phyloP scores from a whole-genome alignment of 2,329 filamentous ascomycete species.

The Sporothrix inflata region DNA sequence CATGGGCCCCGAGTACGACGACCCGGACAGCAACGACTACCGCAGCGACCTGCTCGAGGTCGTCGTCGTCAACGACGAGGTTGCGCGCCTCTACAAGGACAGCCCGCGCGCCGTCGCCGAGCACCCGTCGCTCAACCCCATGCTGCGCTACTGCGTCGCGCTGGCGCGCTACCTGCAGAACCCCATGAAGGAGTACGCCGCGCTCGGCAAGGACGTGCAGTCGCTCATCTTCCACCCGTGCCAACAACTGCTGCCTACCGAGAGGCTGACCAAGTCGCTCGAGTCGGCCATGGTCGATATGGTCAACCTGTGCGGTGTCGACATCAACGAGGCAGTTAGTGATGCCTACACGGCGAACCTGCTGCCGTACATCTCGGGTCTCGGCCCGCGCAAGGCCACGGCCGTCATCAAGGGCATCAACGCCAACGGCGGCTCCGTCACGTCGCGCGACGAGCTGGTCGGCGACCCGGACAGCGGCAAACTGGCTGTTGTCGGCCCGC shows the following conservation, averaged over 20 bases:
- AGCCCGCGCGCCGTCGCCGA: constrained; percentile 78
- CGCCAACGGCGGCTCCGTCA: constrained; percentile 83
- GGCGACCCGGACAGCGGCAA: constrained; percentile 82
- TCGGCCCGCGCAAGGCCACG: constrained; percentile 89
- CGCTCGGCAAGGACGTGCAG: constrained; percentile 82
- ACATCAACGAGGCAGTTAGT: constrained; percentile 87
- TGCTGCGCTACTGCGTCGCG: constrained; percentile 87
- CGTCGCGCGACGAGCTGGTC: constrained; percentile 82
- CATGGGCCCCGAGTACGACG: constrained; percentile 78
- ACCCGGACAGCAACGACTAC: constrained; percentile 74
- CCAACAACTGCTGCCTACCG: constrained; percentile 83
- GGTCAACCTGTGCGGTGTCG: constrained; percentile 94
- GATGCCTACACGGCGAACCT: constrained; percentile 84
- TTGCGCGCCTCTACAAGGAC: constrained; percentile 93
- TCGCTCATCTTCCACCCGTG: constrained; percentile 88
- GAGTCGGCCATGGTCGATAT: constrained; percentile 99
- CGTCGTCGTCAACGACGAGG: constrained; percentile 92
- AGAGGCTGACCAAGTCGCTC: constrained; percentile 82
- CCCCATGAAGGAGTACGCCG: constrained; percentile 94
- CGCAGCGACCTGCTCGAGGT: constrained; percentile 82
- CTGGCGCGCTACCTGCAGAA: constrained; percentile 92
- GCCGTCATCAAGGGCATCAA: constrained; percentile 88
- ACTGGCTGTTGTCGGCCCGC: constrained; percentile 78
- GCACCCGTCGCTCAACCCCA: constrained; percentile 75
- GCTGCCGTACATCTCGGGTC: constrained; percentile 85